Percentiles rank a stretch among this genome's conserved stretches.
These are phyloP conservation scores for Stachybotrys chartarum DNA, from an alignment of 2,329 filamentous ascomycete species.

Conservation along the genomic window DNA sequence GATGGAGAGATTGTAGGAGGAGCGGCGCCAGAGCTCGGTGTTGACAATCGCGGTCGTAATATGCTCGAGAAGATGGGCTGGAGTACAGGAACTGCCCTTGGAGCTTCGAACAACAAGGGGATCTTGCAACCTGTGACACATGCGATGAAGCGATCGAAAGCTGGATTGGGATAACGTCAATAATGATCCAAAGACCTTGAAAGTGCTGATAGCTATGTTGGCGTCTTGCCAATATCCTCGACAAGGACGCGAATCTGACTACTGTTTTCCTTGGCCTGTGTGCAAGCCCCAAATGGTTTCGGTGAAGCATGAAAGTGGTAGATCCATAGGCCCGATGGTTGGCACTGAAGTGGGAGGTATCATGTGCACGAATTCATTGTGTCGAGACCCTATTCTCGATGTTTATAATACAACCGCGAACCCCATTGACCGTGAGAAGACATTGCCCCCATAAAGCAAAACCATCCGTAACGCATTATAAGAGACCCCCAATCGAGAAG, in stretches of 20 bases:
- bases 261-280: too few relatives aligned
- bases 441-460: constrained; percentile 60
- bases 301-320: too few relatives aligned
- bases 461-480: constrained; percentile 72
- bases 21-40: constrained; percentile 74
- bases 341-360: constrained; percentile 17
- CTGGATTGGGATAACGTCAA: constrained; percentile 59
- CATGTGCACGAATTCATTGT: constrained; percentile 57
- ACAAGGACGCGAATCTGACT: too few relatives aligned
- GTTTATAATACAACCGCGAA: constrained; percentile 68
- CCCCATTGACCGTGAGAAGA: constrained; percentile 64
- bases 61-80: constrained; percentile 98
- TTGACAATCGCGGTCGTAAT: constrained; percentile 73
- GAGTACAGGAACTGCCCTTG: constrained; percentile 78
- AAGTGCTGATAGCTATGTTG: too few relatives aligned
- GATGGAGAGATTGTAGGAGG: constrained; percentile 88
- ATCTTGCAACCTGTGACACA: constrained; percentile 81
- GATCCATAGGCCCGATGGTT: too few relatives aligned
- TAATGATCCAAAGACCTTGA: background rate
- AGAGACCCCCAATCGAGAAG: constrained; percentile 37
- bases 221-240: too few relatives aligned
- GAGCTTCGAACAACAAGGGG: constrained; percentile 76
- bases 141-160: constrained; percentile 78
- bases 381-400: constrained; percentile 56
- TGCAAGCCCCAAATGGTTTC: too few relatives aligned